These are phyloP conservation scores for Erigeron philadelphicus DNA, from an alignment of 140 eudicot genomes.

Conservation along the genomic window DNA sequence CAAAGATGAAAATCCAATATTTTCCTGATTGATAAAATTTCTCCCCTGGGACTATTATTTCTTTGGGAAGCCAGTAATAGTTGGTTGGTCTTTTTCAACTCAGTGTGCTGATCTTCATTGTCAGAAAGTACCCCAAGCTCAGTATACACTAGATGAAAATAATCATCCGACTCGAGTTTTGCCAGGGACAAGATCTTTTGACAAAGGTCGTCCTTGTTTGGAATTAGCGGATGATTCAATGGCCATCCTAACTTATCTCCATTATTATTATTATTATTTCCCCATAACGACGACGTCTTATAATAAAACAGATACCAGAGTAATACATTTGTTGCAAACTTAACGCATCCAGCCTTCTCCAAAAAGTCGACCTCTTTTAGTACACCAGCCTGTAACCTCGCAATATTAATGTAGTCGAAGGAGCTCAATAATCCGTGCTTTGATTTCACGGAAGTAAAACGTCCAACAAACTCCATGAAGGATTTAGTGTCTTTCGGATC, in stretches of 20 bases:
- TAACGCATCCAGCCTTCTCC: too few species aligned
- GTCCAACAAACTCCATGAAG: too few species aligned
- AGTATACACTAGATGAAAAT: not conserved
- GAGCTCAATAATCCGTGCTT: too few species aligned
- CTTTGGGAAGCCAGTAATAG: not conserved
- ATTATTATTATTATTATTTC: too few species aligned
- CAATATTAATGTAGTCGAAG: too few species aligned
- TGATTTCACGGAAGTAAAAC: too few species aligned
- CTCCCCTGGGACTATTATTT: not conserved
- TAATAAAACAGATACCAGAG: not conserved
- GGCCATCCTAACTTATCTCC: not conserved
- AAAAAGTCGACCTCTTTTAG: too few species aligned
- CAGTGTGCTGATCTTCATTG: not conserved
- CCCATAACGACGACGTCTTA: not conserved
- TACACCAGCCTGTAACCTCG: too few species aligned
- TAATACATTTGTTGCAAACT: too few species aligned
- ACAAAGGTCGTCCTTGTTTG: not conserved
- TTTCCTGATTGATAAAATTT: not conserved
- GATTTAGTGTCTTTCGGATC: too few species aligned
- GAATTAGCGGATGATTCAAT: not conserved
- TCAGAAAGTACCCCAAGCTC: not conserved
- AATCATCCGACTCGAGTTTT: not conserved
- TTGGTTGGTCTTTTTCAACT: not conserved
- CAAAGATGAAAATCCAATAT: not conserved
- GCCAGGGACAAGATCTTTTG: not conserved